phyloP scores from a whole-genome alignment of 2,329 filamentous ascomycete species.

The Fusarium staphyleae region DNA sequence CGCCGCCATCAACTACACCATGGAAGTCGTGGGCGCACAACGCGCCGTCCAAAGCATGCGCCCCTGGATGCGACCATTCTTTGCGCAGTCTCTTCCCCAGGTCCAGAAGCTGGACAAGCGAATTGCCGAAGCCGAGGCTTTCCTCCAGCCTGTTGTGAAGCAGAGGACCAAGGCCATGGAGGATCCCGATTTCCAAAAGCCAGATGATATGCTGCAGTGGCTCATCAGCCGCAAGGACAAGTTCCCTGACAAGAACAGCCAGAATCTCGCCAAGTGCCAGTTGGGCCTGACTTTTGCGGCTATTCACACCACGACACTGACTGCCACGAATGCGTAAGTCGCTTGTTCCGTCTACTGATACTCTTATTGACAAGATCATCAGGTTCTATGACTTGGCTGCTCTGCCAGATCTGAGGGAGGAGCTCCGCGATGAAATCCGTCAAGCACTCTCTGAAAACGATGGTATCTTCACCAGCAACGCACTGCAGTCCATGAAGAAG shows the following conservation, averaged over 20 bases:
- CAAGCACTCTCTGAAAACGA: slow-evolving; percentile 47
- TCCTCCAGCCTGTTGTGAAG: slow-evolving; percentile 48
- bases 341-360: background rate
- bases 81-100: slow-evolving; percentile 44
- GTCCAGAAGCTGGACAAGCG: slow-evolving; percentile 46
- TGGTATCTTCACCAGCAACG: slow-evolving; percentile 46
- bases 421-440: slow-evolving; percentile 59
- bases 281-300: slow-evolving; percentile 56
- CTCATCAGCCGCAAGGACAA: slow-evolving; percentile 50
- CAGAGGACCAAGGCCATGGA: slow-evolving; percentile 36
- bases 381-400: slow-evolving; percentile 60
- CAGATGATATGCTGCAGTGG: slow-evolving; percentile 59
- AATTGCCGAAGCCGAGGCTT: slow-evolving; percentile 43
- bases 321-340: slow-evolving; percentile 53
- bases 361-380: background rate
- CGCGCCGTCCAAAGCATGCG: slow-evolving; percentile 39
- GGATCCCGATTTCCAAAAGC: slow-evolving; percentile 39
- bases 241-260: slow-evolving; percentile 43
- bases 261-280: slow-evolving; percentile 51
- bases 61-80: slow-evolving; percentile 46
- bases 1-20: slow-evolving; percentile 56
- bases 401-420: slow-evolving; percentile 57
- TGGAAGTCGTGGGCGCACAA: slow-evolving; percentile 50
- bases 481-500: slow-evolving; percentile 50
- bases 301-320: slow-evolving; percentile 59